phyloP scores from a whole-genome alignment of 1,139 yeast genomes.

The Suhomyces terraborum region DNA sequence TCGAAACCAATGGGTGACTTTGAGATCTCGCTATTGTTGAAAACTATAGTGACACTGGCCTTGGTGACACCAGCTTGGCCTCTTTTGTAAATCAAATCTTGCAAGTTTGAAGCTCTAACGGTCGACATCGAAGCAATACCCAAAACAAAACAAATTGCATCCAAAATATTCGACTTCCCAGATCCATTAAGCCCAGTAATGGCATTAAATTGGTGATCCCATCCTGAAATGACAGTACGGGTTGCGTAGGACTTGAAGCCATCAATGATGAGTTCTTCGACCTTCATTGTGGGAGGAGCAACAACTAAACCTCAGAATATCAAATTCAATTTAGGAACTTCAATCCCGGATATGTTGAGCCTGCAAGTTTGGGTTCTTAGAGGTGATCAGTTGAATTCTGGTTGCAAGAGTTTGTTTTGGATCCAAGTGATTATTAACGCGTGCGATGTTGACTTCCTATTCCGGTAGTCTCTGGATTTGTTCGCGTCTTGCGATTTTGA shows the following conservation, averaged over 20 bases:
- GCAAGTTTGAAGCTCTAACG: slow-evolving; percentile 89
- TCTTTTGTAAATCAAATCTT: slow-evolving; percentile 91
- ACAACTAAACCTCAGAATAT: too few relatives aligned
- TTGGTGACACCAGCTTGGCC: slow-evolving; percentile 98
- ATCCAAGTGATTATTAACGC: slow-evolving; percentile 3
- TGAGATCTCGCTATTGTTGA: slow-evolving; percentile 75
- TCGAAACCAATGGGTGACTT: slow-evolving; percentile 90
- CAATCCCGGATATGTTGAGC: too few relatives aligned
- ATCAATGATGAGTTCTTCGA: slow-evolving; percentile 92
- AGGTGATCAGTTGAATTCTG: neutral
- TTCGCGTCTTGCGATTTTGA: neutral
- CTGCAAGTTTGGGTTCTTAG: too few relatives aligned
- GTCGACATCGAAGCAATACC: slow-evolving; percentile 95
- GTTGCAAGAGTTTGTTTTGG: slow-evolving; percentile 5
- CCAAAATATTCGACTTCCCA: slow-evolving; percentile 92
- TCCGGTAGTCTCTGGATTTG: slow-evolving; percentile 2
- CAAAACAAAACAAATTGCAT: slow-evolving; percentile 96
- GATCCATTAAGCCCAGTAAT: slow-evolving; percentile 98
- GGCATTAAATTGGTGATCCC: slow-evolving; percentile 97
- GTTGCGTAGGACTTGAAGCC: slow-evolving; percentile 98
- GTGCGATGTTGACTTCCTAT: slow-evolving; percentile 11
- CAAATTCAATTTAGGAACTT: too few relatives aligned
- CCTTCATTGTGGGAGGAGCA: slow-evolving; percentile 60
- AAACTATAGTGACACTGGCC: slow-evolving; percentile 94
- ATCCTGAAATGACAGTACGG: slow-evolving; percentile 90